Base-by-base conservation (phyloP, 768 basidiomycete genomes). In the Leucosporidium creatinivorum region DNA sequence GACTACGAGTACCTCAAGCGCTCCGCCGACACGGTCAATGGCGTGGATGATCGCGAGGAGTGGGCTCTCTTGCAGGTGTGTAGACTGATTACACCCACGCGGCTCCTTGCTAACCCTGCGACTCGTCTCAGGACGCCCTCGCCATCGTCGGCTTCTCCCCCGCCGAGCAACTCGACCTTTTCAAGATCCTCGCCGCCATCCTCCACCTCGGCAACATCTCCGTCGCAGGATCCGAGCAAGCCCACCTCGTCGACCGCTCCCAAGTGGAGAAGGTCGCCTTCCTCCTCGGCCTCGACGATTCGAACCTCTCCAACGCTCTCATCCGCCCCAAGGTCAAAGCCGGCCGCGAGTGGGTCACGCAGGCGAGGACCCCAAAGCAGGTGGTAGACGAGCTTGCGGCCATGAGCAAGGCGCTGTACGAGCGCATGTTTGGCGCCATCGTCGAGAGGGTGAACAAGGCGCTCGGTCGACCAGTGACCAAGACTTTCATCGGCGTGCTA, bases 391-490 rank as follows among this genome's bases (percentile, higher is more conserved):
- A 99, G 79, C 83, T 99, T 4, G 86, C 86, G 0, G 85, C 93
- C 1, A 81, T 98, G 10, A 91, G 90, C 80, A 98, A 98, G 81
- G 93, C 89, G 1, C 81, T 98, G 19, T 99, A 98, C 79, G 96
- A 98, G 81, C 97, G 96, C 78, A 91, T 88, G 4, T 98, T 99
- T 74, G 91, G 93, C 28, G 83, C 86, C 19, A 84, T 99, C 56
- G 96, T 99, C 28, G 94, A 97, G 72, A 84, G 92, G 47, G 90
- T 99, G 78, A 99, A 99, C 77, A 85, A 85, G 33, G 93, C 93
- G 1, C 83, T 99, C 5, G 94, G 97, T 75, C 85, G 94, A 4
- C 94, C 94, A 3, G 75, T 74, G 60, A 88, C 89, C 4, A 88
- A 88, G 52, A 89, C 89, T 2, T 99, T 97, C 78, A 98, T 99